Evolutionary conservation across 1,284 basidiomycete genomes (phyloP).

Genomic region (Cutaneotrichosporon sp.): DNA sequence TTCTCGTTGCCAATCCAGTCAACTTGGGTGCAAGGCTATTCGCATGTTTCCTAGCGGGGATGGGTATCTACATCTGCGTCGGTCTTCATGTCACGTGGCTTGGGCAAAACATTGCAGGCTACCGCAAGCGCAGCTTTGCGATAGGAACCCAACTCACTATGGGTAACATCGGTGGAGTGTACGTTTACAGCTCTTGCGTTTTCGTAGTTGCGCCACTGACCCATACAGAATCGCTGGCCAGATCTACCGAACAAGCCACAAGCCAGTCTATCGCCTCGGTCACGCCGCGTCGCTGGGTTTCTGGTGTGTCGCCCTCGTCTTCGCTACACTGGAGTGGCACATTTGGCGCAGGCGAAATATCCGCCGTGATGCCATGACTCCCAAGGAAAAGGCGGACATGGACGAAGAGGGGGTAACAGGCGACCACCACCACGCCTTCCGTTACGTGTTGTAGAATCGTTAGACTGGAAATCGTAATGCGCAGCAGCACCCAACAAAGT

Average conservation of each 20-base stretch:
- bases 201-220: too few species aligned
- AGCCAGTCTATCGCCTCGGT: constrained; percentile 13
- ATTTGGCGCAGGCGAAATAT: constrained; percentile 12
- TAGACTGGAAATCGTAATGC: too few species aligned
- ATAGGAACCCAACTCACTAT: constrained; percentile 32
- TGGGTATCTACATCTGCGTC: constrained; percentile 28
- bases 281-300: constrained; percentile 8
- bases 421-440: constrained; percentile 15
- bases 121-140: constrained; percentile 25
- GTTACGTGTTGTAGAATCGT: constrained; percentile 7
- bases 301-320: constrained; percentile 7
- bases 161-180: constrained; percentile 27
- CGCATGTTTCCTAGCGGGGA: constrained; percentile 25
- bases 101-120: constrained; percentile 25
- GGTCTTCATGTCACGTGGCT: constrained; percentile 31
- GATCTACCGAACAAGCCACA: constrained; percentile 12
- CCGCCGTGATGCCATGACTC: constrained; percentile 4
- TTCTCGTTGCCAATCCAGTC: constrained; percentile 14
- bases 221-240: constrained; percentile 13
- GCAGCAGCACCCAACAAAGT: too few species aligned
- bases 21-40: constrained; percentile 18
- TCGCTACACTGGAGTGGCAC: constrained; percentile 7
- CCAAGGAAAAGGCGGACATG: constrained; percentile 10
- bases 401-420: constrained; percentile 17
- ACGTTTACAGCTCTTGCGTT: too few species aligned